These are phyloP conservation scores for Rusavskia elegans DNA, from an alignment of 495 filamentous ascomycete species.

Conservation along the genomic window DNA sequence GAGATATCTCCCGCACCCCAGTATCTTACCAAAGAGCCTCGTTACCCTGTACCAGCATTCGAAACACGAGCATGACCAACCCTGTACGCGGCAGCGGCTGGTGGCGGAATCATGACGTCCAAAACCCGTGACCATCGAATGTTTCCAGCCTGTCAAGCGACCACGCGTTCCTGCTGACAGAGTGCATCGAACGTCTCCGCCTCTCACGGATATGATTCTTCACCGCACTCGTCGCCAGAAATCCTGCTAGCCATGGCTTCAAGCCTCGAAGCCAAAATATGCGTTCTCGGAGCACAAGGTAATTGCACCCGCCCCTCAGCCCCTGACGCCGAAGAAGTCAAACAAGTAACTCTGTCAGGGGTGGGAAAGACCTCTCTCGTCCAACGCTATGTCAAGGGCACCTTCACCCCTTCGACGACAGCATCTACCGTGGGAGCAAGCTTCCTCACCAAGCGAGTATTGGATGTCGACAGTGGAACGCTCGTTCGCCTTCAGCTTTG, in stretches of 20 bases:
- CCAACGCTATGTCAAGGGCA: conserved; percentile 67
- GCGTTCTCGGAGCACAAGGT: conserved; percentile 74
- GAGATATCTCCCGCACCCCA: too few relatives aligned
- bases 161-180: too few relatives aligned
- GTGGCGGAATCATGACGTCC: too few relatives aligned
- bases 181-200: not conserved
- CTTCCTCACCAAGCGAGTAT: conserved; percentile 83
- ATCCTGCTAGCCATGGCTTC: conserved; percentile 37
- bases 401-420: conserved; percentile 50
- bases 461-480: conserved; percentile 68
- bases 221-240: not conserved
- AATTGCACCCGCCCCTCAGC: not conserved
- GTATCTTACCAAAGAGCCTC: too few relatives aligned
- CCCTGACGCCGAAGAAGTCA: not conserved
- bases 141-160: too few relatives aligned
- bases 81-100: too few relatives aligned
- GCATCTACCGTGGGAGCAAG: conserved; percentile 79
- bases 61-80: too few relatives aligned
- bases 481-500: conserved; percentile 77
- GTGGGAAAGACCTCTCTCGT: conserved; percentile 93
- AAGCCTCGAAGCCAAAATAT: conserved; percentile 81
- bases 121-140: too few relatives aligned
- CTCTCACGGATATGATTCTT: not conserved
- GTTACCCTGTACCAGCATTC: too few relatives aligned
- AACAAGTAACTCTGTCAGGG: conserved; percentile 26